Percentiles rank a stretch among this genome's conserved stretches.
Conservation (phyloP, 768 basidiomycete genomes). For the Macrocybe gigantea region DNA sequence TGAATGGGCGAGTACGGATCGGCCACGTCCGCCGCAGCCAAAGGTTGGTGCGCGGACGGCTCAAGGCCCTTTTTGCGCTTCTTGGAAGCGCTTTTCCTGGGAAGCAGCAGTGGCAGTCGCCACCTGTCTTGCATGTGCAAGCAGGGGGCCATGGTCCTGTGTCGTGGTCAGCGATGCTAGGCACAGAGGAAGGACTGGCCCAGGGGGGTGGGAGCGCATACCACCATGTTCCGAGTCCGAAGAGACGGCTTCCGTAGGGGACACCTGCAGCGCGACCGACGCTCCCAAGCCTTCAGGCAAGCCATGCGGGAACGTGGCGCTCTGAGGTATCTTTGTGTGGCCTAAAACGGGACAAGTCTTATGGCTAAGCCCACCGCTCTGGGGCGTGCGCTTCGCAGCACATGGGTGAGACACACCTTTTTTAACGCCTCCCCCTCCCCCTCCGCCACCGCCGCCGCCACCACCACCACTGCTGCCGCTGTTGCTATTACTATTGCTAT, state of each 20-base stretch:
- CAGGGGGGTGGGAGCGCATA: constrained; percentile 43
- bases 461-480: no score
- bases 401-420: constrained; percentile 51
- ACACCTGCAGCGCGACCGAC: constrained; percentile 42
- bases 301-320: constrained; percentile 79
- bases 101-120: constrained; percentile 53
- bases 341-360: constrained; percentile 41
- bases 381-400: not conserved
- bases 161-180: constrained; percentile 38
- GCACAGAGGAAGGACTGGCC: constrained; percentile 27
- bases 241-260: constrained; percentile 40
- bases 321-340: constrained; percentile 52
- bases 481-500: no score
- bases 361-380: constrained; percentile 35
- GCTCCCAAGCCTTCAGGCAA: constrained; percentile 66
- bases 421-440: constrained; percentile 35
- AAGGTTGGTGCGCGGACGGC: constrained; percentile 6
- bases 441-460: constrained; percentile 7
- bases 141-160: constrained; percentile 31
- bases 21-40: constrained; percentile 3
- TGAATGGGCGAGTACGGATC: not conserved
- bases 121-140: constrained; percentile 47
- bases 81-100: constrained; percentile 39
- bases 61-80: constrained; percentile 20
- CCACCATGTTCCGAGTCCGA: constrained; percentile 62